A percentile compares a stretch with the other conserved stretches of the same genome.
Conservation (phyloP, 2,329 filamentous ascomycete species). For the Leptographium lundbergii region DNA sequence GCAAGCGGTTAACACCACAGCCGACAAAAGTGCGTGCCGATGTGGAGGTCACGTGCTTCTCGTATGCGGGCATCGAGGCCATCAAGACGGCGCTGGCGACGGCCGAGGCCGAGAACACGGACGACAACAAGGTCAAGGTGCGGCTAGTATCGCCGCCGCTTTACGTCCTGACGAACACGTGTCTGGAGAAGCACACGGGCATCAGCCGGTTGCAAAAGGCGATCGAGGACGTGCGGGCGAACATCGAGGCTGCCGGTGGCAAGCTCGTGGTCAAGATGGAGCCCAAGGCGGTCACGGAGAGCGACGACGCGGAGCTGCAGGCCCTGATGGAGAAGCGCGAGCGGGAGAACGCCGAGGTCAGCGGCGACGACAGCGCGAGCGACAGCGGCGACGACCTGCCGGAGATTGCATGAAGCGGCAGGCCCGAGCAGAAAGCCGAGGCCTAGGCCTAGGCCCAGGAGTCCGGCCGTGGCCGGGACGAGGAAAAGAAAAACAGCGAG, state of each 20-base stretch:
- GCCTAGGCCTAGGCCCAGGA: not conserved
- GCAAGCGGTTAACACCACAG: constrained; percentile 92
- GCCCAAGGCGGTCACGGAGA: constrained; percentile 97
- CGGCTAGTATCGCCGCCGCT: constrained; percentile 95
- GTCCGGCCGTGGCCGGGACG: not conserved
- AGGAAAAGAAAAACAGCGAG: not conserved
- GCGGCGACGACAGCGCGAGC: constrained; percentile 90
- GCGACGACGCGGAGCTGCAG: constrained; percentile 91
- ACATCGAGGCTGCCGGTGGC: constrained; percentile 67
- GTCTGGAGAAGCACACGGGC: constrained; percentile 80
- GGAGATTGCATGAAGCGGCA: constrained; percentile 2
- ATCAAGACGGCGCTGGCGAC: constrained; percentile 86
- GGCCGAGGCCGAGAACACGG: constrained; percentile 85
- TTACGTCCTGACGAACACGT: constrained; percentile 92
- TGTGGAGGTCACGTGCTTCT: constrained; percentile 89
- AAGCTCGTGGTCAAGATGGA: constrained; percentile 91
- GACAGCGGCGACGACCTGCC: constrained; percentile 82
- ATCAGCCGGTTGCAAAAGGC: constrained; percentile 78
- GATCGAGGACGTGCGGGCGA: constrained; percentile 73
- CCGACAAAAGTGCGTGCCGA: constrained; percentile 98
- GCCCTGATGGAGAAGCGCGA: constrained; percentile 99
- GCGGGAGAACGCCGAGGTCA: constrained; percentile 94
- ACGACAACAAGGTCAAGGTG: constrained; percentile 92
- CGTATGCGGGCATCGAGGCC: constrained; percentile 96
- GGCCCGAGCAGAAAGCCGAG: not conserved